A percentile compares a stretch with the other conserved stretches of the same genome.
These are phyloP conservation scores for Singerocomus rubriflavus DNA, from an alignment of 1,284 basidiomycete genomes.

Conservation along the genomic window DNA sequence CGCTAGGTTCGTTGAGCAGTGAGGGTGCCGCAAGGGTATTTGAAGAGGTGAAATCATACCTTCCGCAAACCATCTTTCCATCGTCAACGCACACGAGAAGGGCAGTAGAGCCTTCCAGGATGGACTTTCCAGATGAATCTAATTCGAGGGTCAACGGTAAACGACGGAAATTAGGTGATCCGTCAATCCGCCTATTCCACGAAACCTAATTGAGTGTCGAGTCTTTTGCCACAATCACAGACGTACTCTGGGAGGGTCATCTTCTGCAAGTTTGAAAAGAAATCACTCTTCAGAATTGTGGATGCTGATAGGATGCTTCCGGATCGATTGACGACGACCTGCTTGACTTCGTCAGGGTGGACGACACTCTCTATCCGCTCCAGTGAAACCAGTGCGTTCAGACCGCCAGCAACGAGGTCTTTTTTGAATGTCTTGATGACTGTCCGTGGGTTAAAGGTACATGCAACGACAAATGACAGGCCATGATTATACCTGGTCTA, in stretches of 20 bases:
- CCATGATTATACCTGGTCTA: slow-evolving; percentile 59
- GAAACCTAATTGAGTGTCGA: slow-evolving; percentile 3
- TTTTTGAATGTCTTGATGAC: slow-evolving; percentile 97
- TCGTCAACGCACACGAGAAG: slow-evolving; percentile 37
- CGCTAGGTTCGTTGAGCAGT: slow-evolving; percentile 43
- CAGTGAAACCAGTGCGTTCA: slow-evolving; percentile 83
- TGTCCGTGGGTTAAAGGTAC: slow-evolving; percentile 21
- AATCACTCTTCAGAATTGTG: slow-evolving; percentile 96
- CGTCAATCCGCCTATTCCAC: slow-evolving; percentile 76
- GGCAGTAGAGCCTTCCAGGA: slow-evolving; percentile 34
- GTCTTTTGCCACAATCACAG: not conserved
- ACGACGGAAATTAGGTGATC: slow-evolving; percentile 88
- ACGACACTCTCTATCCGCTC: slow-evolving; percentile 80
- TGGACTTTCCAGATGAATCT: slow-evolving; percentile 33
- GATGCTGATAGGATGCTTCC: slow-evolving; percentile 89
- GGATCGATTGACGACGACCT: slow-evolving; percentile 80
- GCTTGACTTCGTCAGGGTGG: slow-evolving; percentile 83
- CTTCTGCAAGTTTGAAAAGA: slow-evolving; percentile 94
- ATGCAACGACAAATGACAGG: not conserved
- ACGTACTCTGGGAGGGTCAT: slow-evolving; percentile 89
- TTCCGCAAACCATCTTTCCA: slow-evolving; percentile 80
- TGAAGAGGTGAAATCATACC: slow-evolving; percentile 41
- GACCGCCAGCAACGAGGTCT: slow-evolving; percentile 79
- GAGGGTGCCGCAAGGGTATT: not conserved
- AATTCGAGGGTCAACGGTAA: slow-evolving; percentile 63